These are phyloP conservation scores for Eucalyptus pauciflora DNA, from an alignment of 345 rosid species.

Conservation along the genomic window DNA sequence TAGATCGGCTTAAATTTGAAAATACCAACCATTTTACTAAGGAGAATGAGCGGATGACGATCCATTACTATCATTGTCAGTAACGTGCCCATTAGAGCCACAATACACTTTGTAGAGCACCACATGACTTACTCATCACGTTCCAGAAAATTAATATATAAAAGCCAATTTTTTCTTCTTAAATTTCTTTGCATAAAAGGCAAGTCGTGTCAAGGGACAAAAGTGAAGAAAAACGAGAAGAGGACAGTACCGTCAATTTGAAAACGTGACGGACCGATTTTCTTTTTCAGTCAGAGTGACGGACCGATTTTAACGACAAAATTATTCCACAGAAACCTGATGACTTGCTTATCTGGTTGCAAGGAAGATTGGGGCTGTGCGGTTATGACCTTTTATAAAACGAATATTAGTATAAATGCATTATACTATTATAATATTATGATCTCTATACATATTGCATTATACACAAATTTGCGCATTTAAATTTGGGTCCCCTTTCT, in stretches of 20 bases:
- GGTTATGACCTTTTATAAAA: neutral
- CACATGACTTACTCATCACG: neutral
- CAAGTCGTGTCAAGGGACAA: neutral
- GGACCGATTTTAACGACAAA: neutral
- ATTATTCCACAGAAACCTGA: neutral
- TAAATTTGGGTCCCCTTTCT: too few relatives aligned
- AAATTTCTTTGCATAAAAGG: neutral
- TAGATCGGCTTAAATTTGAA: neutral
- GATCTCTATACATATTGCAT: too few relatives aligned
- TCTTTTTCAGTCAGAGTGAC: neutral
- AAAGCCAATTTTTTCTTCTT: neutral
- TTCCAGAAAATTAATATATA: neutral
- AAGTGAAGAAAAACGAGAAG: neutral
- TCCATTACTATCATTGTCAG: neutral
- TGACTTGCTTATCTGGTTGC: neutral
- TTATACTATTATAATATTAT: neutral
- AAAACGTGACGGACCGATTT: neutral
- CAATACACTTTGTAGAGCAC: neutral
- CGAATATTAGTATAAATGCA: neutral
- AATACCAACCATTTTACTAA: neutral
- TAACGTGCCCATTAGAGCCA: neutral
- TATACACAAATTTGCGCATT: too few relatives aligned
- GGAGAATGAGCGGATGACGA: neutral
- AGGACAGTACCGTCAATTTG: neutral
- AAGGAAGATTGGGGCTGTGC: neutral